phyloP scores from a whole-genome alignment of 2,329 filamentous ascomycete species.

The Fusarium chuoi region DNA sequence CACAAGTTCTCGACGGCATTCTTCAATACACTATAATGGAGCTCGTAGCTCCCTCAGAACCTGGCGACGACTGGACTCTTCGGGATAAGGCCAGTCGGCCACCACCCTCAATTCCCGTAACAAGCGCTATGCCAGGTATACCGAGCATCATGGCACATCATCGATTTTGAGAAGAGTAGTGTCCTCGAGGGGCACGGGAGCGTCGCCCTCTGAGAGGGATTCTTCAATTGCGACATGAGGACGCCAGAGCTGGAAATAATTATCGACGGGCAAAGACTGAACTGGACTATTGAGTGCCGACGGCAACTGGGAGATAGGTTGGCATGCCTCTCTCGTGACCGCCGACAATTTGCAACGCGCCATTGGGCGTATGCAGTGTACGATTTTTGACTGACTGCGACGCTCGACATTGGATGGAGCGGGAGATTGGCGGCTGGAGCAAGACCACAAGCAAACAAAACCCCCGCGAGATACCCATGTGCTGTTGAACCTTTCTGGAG shows the following conservation, averaged over 20 bases:
- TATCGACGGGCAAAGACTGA: conserved; percentile 24
- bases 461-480: conserved; percentile 46
- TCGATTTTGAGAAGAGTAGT: conserved; percentile 36
- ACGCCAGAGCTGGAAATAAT: conserved; percentile 33
- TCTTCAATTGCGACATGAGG: conserved; percentile 17
- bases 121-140: conserved; percentile 45
- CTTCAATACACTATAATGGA: conserved; percentile 62
- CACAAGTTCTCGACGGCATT: conserved; percentile 56
- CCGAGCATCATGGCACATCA: conserved; percentile 39
- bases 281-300: conserved; percentile 17
- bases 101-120: conserved; percentile 45
- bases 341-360: conserved; percentile 37
- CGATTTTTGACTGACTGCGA: conserved; percentile 41
- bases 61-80: conserved; percentile 53
- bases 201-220: conserved; percentile 11
- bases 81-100: conserved; percentile 46
- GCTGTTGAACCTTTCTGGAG: conserved; percentile 44
- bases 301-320: conserved; percentile 21
- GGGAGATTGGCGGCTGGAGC: conserved; percentile 44
- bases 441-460: conserved; percentile 43
- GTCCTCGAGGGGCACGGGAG: conserved; percentile 20
- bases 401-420: conserved; percentile 39
- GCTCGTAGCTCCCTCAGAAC: conserved; percentile 51
- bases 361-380: conserved; percentile 44
- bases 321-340: conserved; percentile 32